phyloP scores from a whole-genome alignment of 768 basidiomycete genomes.

The Gyrodon lividus region DNA sequence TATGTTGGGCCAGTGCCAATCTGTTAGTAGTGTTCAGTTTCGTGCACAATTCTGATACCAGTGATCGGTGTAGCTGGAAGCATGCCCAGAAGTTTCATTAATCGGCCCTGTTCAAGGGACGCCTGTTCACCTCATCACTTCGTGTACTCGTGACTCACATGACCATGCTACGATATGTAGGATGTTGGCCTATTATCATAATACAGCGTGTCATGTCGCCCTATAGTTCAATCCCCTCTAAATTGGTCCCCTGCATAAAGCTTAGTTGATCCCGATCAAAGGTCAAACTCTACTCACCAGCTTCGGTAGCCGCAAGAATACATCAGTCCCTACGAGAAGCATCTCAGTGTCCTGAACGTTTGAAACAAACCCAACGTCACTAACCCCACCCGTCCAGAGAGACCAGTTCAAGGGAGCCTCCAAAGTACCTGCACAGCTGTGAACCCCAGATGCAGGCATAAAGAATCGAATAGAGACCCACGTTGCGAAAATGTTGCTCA shows the following conservation, averaged over 20 bases:
- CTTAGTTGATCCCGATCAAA: neutral
- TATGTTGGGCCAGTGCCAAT: neutral
- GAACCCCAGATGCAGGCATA: neutral
- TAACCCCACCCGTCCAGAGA: constrained; percentile 83
- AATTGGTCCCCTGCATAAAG: constrained; percentile 66
- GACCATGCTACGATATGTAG: neutral
- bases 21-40: neutral
- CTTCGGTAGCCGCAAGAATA: constrained; percentile 77
- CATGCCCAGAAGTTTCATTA: neutral
- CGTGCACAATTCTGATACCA: neutral
- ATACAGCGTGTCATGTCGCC: neutral
- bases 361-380: constrained; percentile 21
- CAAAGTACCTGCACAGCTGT: constrained; percentile 61
- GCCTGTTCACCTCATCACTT: neutral
- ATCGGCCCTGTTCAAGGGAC: neutral
- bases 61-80: neutral
- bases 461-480: constrained; percentile 33
- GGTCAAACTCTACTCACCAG: constrained; percentile 48
- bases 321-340: constrained; percentile 65
- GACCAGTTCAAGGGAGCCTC: constrained; percentile 75
- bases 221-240: constrained; percentile 82
- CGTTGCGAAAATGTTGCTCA: constrained; percentile 89
- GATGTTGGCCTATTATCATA: neutral
- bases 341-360: neutral
- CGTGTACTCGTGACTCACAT: neutral